phyloP scores from a whole-genome alignment of 305 asterid species.

The Stenogyne calaminthoides region DNA sequence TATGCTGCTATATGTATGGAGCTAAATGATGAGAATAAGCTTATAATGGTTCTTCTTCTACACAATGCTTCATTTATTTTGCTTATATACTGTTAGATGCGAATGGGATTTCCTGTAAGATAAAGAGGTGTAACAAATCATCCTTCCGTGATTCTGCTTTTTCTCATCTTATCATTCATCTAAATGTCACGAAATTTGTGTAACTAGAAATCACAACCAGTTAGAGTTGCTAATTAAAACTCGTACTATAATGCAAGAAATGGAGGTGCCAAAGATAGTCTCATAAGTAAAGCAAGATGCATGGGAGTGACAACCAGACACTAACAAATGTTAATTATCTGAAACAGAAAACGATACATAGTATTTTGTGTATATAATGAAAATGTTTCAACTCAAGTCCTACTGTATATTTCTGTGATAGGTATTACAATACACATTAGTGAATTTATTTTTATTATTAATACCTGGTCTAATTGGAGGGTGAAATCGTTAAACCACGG shows the following conservation, averaged over 20 bases:
- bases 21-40: slow-evolving; percentile 34
- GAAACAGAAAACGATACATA: not conserved
- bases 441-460: not conserved
- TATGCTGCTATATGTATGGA: slow-evolving; percentile 19
- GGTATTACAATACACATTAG: not conserved
- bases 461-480: not conserved
- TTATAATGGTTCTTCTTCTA: slow-evolving; percentile 37
- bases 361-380: not conserved
- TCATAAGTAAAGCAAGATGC: not conserved
- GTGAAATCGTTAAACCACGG: not conserved
- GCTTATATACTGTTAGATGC: not conserved
- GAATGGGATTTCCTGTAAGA: not conserved
- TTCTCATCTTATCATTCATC: not conserved
- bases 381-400: not conserved
- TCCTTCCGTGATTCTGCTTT: not conserved
- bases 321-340: not conserved
- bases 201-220: not conserved
- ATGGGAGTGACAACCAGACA: not conserved
- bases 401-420: not conserved
- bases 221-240: not conserved
- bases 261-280: not conserved
- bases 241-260: slow-evolving; percentile 26
- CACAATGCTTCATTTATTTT: slow-evolving; percentile 18
- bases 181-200: not conserved
- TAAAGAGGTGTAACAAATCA: not conserved